Base-by-base conservation (phyloP, 257 asterid species). In the Penstemon davidsonii region DNA sequence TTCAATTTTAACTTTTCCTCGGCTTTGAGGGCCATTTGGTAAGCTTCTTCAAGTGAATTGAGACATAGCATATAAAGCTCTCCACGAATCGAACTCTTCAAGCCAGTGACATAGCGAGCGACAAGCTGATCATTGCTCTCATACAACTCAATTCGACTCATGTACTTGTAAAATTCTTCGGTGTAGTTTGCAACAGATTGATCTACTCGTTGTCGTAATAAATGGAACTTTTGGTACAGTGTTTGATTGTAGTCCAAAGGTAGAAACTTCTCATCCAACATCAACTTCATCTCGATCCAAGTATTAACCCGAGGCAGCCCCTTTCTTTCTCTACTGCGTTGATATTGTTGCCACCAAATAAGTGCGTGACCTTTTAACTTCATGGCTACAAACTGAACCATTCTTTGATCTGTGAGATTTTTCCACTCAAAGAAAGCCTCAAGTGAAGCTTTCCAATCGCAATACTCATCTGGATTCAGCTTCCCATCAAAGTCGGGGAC, bases 281-380 rank as follows among this genome's bases (percentile, higher is more conserved):
- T 54, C 38, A 54, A 54, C 59, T 18, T 54, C 59, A 54, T 54
- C 36, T 54, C 37, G 37, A 54, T 1, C 59, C 59, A 54, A 54
- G 59, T 4, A n/a, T 13, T 8, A 54, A 54, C 36, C 4, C 59
- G 59, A 13, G 59, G 59, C 37, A 54, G 25, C 59, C 59, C 59
- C 3, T 33, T 54, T 19, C 59, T 4, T 19, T 54, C 37, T 54
- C 59, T 54, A 9, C 59, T 18, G 37, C 37, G 38, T 54, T 54
- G 59, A 9, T 54, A 54, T 54, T 54, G 59, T 54, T 54, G 33
- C 59, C 59, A 54, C 59, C 59, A 54, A 54, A 54, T 54, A 13
- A 54, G 59, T 8, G 37, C 37, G 38, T 54, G 59, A 3, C 59
- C 59, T 9, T 54, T 54, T 7, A 54, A 8, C 10, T 54, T 54